phyloP scores from a whole-genome alignment of 495 filamentous ascomycete genomes.

The Penicillium lagena region DNA sequence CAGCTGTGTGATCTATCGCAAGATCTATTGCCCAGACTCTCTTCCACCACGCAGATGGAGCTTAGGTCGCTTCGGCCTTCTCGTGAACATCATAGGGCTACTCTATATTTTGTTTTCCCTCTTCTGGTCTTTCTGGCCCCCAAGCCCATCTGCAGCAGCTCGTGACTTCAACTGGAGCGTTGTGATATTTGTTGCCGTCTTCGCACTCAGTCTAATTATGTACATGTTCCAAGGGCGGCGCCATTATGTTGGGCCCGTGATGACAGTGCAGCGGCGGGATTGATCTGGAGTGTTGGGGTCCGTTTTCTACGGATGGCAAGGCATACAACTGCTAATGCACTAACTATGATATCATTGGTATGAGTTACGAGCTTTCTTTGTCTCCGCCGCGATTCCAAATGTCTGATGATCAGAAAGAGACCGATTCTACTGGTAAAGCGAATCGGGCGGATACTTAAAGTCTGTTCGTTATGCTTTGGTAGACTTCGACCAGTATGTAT shows the following conservation, averaged over 20 bases:
- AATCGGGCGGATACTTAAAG: too few relatives aligned
- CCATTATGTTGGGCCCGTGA: slow-evolving; percentile 23
- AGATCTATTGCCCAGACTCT: slow-evolving; percentile 27
- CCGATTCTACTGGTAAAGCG: too few relatives aligned
- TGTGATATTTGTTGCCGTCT: slow-evolving; percentile 33
- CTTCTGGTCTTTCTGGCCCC: slow-evolving; percentile 42
- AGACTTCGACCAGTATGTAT: too few relatives aligned
- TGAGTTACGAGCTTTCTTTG: background rate
- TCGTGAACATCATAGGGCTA: slow-evolving; percentile 31
- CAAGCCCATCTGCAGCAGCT: slow-evolving; percentile 22
- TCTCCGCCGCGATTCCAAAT: too few relatives aligned
- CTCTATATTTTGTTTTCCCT: slow-evolving; percentile 29
- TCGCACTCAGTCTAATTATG: slow-evolving; percentile 26
- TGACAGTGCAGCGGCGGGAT: slow-evolving; percentile 5
- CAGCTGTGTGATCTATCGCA: slow-evolving; percentile 27
- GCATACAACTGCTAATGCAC: too few relatives aligned
- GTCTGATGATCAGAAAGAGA: too few relatives aligned
- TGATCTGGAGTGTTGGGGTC: background rate
- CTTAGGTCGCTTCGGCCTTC: slow-evolving; percentile 26
- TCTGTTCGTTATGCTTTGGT: too few relatives aligned
- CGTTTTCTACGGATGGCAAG: too few relatives aligned
- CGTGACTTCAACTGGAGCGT: slow-evolving; percentile 47
- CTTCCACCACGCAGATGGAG: slow-evolving; percentile 37
- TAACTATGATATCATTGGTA: background rate
- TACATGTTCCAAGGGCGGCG: slow-evolving; percentile 23